Percentiles rank a stretch among this genome's conserved stretches.
These are phyloP conservation scores for Oryza australiensis DNA, from an alignment of 176 grass and related monocot species.

Conservation along the genomic window DNA sequence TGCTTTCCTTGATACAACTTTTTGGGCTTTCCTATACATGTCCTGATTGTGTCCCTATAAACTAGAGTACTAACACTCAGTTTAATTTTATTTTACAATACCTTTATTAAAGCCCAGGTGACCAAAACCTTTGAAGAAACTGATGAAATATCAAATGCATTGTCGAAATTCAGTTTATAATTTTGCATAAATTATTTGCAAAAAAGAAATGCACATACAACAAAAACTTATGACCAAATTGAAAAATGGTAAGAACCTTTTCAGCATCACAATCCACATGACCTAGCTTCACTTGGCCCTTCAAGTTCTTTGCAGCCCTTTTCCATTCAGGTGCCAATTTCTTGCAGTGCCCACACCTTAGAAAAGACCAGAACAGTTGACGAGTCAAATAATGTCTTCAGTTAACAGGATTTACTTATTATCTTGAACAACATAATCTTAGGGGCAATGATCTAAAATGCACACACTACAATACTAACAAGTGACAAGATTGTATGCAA, in stretches of 20 bases:
- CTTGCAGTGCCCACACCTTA: slow-evolving; percentile 99
- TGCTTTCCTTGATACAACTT: neutral
- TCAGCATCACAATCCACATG: slow-evolving; percentile 98
- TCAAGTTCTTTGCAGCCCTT: slow-evolving; percentile 89
- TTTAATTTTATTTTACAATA: neutral
- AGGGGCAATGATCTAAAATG: neutral
- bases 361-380: slow-evolving; percentile 32
- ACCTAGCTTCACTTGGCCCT: slow-evolving; percentile 92
- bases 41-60: neutral
- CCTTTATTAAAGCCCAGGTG: neutral
- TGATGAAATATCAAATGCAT: neutral
- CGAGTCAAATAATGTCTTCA: slow-evolving; percentile 18
- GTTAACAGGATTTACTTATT: neutral
- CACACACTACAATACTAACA: neutral
- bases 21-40: neutral
- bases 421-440: neutral
- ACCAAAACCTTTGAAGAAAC: neutral
- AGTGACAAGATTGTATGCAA: neutral
- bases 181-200: neutral
- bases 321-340: slow-evolving; percentile 99
- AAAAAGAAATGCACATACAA: neutral
- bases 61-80: neutral
- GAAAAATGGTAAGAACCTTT: slow-evolving; percentile 45
- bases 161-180: neutral
- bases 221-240: neutral